phyloP scores from a whole-genome alignment of 140 eudicot species.

The Flaveria floridana region DNA sequence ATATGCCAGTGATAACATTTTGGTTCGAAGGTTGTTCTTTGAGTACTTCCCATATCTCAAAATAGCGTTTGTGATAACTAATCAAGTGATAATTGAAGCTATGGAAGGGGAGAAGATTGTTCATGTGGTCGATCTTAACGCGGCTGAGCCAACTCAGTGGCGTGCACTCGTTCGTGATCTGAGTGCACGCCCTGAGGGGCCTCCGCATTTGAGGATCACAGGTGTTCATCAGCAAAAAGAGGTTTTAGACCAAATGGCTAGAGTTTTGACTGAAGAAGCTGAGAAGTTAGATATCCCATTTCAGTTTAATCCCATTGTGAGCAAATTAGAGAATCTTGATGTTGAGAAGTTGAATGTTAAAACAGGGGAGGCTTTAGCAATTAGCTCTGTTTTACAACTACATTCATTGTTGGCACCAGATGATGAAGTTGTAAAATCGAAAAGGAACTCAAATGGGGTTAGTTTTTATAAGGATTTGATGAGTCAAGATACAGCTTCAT shows the following conservation, averaged over 20 bases:
- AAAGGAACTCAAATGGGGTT: no score
- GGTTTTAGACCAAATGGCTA: constrained; percentile 85
- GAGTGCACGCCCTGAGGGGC: constrained; percentile 98
- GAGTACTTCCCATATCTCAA: constrained; percentile 85
- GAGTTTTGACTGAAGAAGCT: constrained; percentile 74
- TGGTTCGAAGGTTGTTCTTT: constrained; percentile 68
- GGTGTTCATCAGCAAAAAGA: constrained; percentile 87
- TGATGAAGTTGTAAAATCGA: constrained; percentile 36
- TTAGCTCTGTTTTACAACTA: constrained; percentile 73
- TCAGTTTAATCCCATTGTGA: constrained; percentile 78
- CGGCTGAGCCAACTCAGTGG: constrained; percentile 88
- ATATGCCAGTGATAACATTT: constrained; percentile 50
- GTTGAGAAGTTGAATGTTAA: constrained; percentile 74
- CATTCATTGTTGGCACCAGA: constrained; percentile 66
- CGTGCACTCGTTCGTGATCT: constrained; percentile 75
- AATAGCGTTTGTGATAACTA: constrained; percentile 70
- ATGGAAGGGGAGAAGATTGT: constrained; percentile 98
- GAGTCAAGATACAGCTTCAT: constrained; percentile 65
- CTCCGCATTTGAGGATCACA: constrained; percentile 93
- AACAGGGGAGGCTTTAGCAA: constrained; percentile 93
- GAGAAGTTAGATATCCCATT: constrained; percentile 89
- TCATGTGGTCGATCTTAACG: constrained; percentile 78
- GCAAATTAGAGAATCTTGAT: constrained; percentile 72
- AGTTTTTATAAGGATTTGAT: background rate
- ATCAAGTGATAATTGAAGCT: constrained; percentile 86